These are phyloP conservation scores for Marchantia paleacea DNA, from an alignment of 225 moss, liverwort and hornwort species.

Conservation along the genomic window DNA sequence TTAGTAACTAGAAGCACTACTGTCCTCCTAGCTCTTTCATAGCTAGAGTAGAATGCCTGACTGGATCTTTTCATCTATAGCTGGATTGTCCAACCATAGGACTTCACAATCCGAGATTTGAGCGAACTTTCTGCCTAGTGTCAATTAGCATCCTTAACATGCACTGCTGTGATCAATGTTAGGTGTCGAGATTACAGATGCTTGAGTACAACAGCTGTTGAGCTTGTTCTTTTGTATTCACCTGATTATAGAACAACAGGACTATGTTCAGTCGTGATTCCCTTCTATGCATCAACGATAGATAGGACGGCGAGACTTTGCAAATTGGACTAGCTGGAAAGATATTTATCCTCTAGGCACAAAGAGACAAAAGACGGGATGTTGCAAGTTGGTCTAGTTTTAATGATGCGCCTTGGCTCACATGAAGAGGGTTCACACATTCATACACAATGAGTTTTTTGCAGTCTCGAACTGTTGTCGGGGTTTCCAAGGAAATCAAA, in stretches of 20 bases:
- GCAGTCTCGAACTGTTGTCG: background rate
- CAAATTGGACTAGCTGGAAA: background rate
- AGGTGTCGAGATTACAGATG: background rate
- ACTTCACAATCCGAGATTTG: background rate
- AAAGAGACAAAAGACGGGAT: background rate
- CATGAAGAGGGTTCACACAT: background rate
- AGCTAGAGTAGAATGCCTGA: background rate
- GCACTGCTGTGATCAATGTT: background rate
- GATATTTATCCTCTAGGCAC: background rate
- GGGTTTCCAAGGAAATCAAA: background rate
- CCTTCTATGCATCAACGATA: background rate
- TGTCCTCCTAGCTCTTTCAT: background rate
- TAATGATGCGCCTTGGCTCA: background rate
- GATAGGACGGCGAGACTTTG: background rate
- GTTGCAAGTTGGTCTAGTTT: background rate
- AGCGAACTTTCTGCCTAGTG: background rate
- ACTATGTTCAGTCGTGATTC: background rate
- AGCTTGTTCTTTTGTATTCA: no score
- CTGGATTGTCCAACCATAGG: background rate
- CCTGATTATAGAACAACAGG: no score
- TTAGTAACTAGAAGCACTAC: background rate
- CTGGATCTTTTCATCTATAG: background rate
- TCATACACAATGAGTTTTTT: background rate
- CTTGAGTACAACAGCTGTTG: background rate
- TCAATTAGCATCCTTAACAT: background rate